Evolutionary conservation across 1,139 yeast genomes (phyloP).

Genomic region (Scheffersomyces insectosa): DNA sequence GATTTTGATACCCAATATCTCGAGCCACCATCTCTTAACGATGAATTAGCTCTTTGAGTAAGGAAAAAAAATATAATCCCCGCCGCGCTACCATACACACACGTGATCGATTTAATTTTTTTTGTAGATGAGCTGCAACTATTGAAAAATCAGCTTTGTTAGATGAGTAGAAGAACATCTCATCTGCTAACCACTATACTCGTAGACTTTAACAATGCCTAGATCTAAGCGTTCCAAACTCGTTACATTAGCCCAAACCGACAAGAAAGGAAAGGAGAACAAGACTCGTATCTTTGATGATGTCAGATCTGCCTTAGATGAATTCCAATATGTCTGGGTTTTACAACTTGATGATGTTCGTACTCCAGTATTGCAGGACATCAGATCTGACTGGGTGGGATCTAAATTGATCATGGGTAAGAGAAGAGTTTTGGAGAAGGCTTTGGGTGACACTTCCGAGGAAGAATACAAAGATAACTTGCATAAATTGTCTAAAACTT

Average conservation of each 20-base stretch:
- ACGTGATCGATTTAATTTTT: conserved; percentile 5
- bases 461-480: conserved; percentile 89
- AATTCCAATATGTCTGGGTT: conserved; percentile 78
- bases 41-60: too few species aligned
- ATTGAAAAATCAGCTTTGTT: conserved; percentile 2
- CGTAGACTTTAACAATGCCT: conserved; percentile 60
- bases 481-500: conserved; percentile 59
- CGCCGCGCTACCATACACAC: not conserved
- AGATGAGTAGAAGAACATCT: not conserved
- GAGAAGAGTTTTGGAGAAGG: conserved; percentile 89
- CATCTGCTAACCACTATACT: not conserved
- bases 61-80: too few species aligned
- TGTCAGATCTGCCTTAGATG: conserved; percentile 78
- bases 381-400: conserved; percentile 89
- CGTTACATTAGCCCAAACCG: conserved; percentile 95
- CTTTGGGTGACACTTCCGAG: conserved; percentile 82
- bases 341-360: conserved; percentile 89
- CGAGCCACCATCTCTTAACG: too few species aligned
- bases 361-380: conserved; percentile 91
- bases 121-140: conserved; percentile 10
- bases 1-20: too few species aligned
- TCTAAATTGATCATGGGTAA: conserved; percentile 88
- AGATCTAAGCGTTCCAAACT: conserved; percentile 92
- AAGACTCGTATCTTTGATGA: conserved; percentile 90
- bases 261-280: conserved; percentile 91